phyloP scores from a whole-genome alignment of 2,329 filamentous ascomycete genomes.

The Davidsoniella neocaledoniae region DNA sequence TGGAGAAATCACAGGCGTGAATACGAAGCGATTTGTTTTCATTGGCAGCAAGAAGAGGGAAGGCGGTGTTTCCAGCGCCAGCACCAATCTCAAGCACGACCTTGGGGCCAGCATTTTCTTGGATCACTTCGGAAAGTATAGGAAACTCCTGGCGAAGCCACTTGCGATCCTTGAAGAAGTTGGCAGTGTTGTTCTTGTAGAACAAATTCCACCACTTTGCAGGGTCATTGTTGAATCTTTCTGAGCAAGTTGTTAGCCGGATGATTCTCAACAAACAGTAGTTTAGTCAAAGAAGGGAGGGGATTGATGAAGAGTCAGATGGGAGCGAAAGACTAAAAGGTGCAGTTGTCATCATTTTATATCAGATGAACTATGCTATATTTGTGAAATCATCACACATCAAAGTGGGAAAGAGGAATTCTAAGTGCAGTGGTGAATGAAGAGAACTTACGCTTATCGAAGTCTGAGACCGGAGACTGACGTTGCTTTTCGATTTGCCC shows the following conservation, averaged over 20 bases:
- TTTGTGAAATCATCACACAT: slow-evolving; percentile 39
- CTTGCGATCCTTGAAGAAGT: slow-evolving; percentile 98
- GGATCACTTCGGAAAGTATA: slow-evolving; percentile 59
- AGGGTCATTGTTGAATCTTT: slow-evolving; percentile 73
- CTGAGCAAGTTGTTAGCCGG: slow-evolving; percentile 23
- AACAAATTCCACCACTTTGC: slow-evolving; percentile 97
- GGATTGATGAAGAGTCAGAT: slow-evolving; percentile 36
- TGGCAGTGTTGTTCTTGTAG: slow-evolving; percentile 92
- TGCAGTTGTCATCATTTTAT: slow-evolving; percentile 42
- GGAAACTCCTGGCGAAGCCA: slow-evolving; percentile 97
- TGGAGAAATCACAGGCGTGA: slow-evolving; percentile 92
- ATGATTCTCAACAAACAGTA: slow-evolving; percentile 7
- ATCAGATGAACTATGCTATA: slow-evolving; percentile 59
- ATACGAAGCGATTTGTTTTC: slow-evolving; percentile 66
- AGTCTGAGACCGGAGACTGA: slow-evolving; percentile 73
- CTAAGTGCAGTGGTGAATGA: slow-evolving; percentile 2
- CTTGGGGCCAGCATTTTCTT: slow-evolving; percentile 48
- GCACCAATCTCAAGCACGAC: slow-evolving; percentile 81
- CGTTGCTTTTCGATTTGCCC: slow-evolving; percentile 74
- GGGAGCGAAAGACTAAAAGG: slow-evolving; percentile 56
- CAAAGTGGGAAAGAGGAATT: slow-evolving; percentile 15
- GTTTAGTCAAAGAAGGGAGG: slow-evolving; percentile 10
- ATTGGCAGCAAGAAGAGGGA: slow-evolving; percentile 74
- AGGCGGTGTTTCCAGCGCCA: slow-evolving; percentile 90
- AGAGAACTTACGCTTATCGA: slow-evolving; percentile 56